These are phyloP conservation scores for Agaricus bisporus DNA, from an alignment of 768 basidiomycete species.

Conservation along the genomic window DNA sequence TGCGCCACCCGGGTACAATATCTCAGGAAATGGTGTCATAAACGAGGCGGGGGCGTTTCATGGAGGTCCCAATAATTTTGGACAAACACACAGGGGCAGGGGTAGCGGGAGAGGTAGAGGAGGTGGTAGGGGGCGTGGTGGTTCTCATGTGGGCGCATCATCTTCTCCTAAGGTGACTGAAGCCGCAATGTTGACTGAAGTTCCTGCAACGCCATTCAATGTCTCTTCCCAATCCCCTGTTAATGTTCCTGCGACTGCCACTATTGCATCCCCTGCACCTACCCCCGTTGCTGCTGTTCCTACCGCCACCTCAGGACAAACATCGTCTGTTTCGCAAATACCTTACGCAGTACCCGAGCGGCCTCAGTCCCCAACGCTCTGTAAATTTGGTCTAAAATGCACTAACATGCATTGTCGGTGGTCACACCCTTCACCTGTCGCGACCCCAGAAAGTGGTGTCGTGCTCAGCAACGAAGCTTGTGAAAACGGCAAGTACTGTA, in stretches of 20 bases:
- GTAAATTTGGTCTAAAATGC: conserved; percentile 91
- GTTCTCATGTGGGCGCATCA: conserved; percentile 25
- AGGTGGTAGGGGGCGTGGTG: conserved; percentile 44
- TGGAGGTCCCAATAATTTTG: conserved; percentile 29
- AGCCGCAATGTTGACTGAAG: conserved; percentile 8
- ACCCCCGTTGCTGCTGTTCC: conserved; percentile 23
- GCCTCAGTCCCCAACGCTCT: conserved; percentile 83
- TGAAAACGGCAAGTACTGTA: conserved; percentile 82
- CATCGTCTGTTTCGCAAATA: conserved; percentile 27
- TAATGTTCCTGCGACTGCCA: conserved; percentile 5
- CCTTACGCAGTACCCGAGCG: conserved; percentile 65
- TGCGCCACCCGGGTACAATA: conserved; percentile 45
- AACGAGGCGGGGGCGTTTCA: conserved; percentile 49
- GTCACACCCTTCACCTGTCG: conserved; percentile 96
- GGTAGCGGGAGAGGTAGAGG: conserved; percentile 39
- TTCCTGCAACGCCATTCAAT: conserved; percentile 17
- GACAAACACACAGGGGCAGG: conserved; percentile 26
- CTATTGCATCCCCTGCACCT: conserved; percentile 16
- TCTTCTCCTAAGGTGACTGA: conserved; percentile 10
- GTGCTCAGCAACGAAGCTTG: conserved; percentile 94
- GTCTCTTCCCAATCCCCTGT: conserved; percentile 8
- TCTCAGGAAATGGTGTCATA: conserved; percentile 44
- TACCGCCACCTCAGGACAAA: conserved; percentile 24
- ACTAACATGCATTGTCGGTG: conserved; percentile 85
- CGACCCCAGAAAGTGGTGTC: conserved; percentile 90